Conservation (phyloP, 345 rosid species). For the Erucastrum elatum region DNA sequence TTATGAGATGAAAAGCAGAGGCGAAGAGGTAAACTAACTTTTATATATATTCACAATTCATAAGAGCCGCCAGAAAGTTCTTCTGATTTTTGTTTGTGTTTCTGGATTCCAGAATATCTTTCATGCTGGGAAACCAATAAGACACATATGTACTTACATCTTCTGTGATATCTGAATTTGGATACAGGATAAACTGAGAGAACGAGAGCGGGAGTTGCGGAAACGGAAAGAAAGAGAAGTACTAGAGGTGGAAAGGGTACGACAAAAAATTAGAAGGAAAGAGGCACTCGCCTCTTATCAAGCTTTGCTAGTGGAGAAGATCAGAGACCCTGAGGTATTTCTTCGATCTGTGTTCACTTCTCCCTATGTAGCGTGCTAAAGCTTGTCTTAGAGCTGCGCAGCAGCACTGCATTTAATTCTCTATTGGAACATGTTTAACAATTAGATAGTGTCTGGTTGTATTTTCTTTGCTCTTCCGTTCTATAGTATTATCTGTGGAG, state of each 20-base stretch:
- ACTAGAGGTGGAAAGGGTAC: conserved; percentile 94
- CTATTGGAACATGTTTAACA: neutral
- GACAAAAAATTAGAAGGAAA: conserved; percentile 79
- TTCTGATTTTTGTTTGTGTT: neutral
- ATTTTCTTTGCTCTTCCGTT: neutral
- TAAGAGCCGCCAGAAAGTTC: neutral
- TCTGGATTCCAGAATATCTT: neutral
- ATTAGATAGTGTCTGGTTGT: conserved; percentile 13
- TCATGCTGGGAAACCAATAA: neutral
- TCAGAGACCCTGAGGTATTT: conserved; percentile 88
- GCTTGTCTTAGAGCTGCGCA: neutral
- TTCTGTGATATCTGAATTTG: conserved; percentile 10
- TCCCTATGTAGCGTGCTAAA: neutral
- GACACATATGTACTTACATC: neutral
- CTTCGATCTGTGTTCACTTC: conserved; percentile 7
- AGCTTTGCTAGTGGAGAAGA: conserved; percentile 91
- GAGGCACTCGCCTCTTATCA: conserved; percentile 89
- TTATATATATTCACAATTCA: conserved; percentile 3
- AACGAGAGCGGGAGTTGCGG: conserved; percentile 84
- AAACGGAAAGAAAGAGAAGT: conserved; percentile 94
- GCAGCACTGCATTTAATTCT: neutral
- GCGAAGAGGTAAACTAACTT: conserved; percentile 68
- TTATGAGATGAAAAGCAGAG: conserved; percentile 65
- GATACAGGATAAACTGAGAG: conserved; percentile 78
- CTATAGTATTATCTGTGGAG: neutral